These are phyloP conservation scores for Lyophyllum semitale DNA, from an alignment of 768 basidiomycete species.

Conservation along the genomic window DNA sequence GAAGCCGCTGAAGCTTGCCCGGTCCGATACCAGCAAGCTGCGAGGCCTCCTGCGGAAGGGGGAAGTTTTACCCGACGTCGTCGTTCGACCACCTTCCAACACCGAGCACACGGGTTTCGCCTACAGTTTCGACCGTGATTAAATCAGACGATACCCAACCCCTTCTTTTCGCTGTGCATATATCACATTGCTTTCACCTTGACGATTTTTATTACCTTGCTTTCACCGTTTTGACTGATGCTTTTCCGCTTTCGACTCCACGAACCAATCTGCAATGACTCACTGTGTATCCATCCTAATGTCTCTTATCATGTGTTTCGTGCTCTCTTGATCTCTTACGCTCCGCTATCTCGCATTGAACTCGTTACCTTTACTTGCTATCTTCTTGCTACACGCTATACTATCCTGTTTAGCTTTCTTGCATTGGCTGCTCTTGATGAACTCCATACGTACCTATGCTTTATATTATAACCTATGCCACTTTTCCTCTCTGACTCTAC, in stretches of 20 bases:
- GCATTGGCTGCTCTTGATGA: conserved; percentile 15
- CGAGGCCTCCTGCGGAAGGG: conserved; percentile 56
- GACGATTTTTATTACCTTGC: conserved; percentile 19
- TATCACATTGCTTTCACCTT: conserved; percentile 13
- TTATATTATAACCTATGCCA: conserved; percentile 5
- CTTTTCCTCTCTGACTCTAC: conserved; percentile 1
- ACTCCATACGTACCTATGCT: conserved; percentile 10
- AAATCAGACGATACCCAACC: conserved; percentile 26
- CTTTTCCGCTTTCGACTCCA: conserved; percentile 14
- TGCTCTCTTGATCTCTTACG: conserved; percentile 1
- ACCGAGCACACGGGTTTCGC: conserved; percentile 44
- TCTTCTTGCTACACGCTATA: conserved; percentile 6
- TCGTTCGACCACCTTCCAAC: conserved; percentile 61
- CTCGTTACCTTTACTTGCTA: conserved; percentile 8
- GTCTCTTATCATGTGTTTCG: conserved; percentile 11
- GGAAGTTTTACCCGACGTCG: conserved; percentile 61
- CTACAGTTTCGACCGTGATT: conserved; percentile 43
- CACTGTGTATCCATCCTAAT: conserved; percentile 10
- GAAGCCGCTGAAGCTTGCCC: conserved; percentile 60
- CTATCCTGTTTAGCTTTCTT: conserved; percentile 15
- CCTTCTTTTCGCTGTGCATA: conserved; percentile 16
- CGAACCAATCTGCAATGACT: conserved; percentile 4
- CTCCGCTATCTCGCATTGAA: conserved; percentile 11
- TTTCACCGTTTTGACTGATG: conserved; percentile 15
- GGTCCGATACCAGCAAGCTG: conserved; percentile 65